Evolutionary conservation across 208 protist species (phyloP).

Genomic region (Endotrypanum monterogeii): DNA sequence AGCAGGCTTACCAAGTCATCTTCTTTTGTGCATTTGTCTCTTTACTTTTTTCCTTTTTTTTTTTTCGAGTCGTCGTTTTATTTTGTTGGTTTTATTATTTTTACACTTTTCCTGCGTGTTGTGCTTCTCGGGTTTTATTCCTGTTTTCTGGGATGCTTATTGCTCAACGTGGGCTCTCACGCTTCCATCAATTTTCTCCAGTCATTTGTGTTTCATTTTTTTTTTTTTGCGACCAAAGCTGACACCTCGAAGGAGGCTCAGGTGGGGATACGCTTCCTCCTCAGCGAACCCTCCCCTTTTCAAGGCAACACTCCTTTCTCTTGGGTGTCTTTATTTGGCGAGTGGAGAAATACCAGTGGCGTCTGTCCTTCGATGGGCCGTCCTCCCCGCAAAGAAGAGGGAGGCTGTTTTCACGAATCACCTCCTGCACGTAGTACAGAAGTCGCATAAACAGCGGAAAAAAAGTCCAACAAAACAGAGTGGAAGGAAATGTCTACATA

Average conservation of each 20-base stretch:
- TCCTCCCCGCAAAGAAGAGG: background rate
- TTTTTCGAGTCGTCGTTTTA: background rate
- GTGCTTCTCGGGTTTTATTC: background rate
- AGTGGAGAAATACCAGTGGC: background rate
- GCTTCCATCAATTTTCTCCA: background rate
- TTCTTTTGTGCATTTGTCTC: background rate
- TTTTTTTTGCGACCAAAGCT: background rate
- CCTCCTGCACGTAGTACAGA: background rate
- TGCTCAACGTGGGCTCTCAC: slow-evolving; percentile 1
- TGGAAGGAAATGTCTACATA: background rate
- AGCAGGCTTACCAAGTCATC: too few species aligned
- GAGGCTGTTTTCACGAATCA: background rate
- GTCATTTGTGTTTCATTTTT: background rate
- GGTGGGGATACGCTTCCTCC: background rate
- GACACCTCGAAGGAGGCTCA: background rate
- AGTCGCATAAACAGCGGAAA: background rate
- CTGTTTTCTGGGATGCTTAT: background rate
- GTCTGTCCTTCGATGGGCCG: too few species aligned
- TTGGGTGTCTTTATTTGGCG: background rate
- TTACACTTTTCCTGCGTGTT: slow-evolving; percentile 7
- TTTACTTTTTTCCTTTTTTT: background rate
- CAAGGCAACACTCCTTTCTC: background rate
- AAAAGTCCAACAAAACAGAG: background rate
- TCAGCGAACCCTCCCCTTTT: background rate
- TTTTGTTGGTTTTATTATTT: background rate